These are phyloP conservation scores for Suhomyces sp. DNA, from an alignment of 805 yeast genomes.

Conservation along the genomic window DNA sequence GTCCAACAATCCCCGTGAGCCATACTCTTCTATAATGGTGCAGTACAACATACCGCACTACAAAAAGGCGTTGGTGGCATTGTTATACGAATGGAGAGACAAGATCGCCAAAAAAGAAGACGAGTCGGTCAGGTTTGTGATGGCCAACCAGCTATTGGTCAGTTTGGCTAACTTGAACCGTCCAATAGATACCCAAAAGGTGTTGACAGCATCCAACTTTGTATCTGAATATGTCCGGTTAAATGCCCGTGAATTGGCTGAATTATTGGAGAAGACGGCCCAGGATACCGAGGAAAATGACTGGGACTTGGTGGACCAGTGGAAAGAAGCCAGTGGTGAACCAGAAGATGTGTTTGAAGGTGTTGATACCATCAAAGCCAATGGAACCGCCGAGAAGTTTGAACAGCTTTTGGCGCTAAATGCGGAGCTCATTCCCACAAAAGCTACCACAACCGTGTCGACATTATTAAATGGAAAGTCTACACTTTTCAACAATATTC, in stretches of 20 bases:
- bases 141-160: slow-evolving; percentile 77
- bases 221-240: slow-evolving; percentile 57
- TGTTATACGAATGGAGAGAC: slow-evolving; percentile 83
- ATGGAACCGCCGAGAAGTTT: slow-evolving; percentile 3
- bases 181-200: slow-evolving; percentile 59
- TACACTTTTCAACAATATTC: slow-evolving; percentile 14
- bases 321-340: slow-evolving; percentile 8
- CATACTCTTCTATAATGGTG: slow-evolving; percentile 61
- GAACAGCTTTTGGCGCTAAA: slow-evolving; percentile 11
- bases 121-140: slow-evolving; percentile 78
- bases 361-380: slow-evolving; percentile 17
- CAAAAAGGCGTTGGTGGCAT: slow-evolving; percentile 54
- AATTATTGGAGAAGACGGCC: slow-evolving; percentile 47
- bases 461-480: slow-evolving; percentile 11
- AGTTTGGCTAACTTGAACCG: slow-evolving; percentile 49
- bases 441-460: not conserved
- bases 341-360: slow-evolving; percentile 8
- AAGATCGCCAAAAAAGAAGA: slow-evolving; percentile 67
- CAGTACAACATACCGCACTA: slow-evolving; percentile 62
- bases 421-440: slow-evolving; percentile 8
- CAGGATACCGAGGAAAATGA: slow-evolving; percentile 34
- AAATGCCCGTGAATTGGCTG: slow-evolving; percentile 56
- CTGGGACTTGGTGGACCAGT: slow-evolving; percentile 33
- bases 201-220: slow-evolving; percentile 45
- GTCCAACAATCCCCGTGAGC: slow-evolving; percentile 50